Base-by-base conservation (phyloP, 2,329 filamentous ascomycete genomes). In the Trichoderma sp. region DNA sequence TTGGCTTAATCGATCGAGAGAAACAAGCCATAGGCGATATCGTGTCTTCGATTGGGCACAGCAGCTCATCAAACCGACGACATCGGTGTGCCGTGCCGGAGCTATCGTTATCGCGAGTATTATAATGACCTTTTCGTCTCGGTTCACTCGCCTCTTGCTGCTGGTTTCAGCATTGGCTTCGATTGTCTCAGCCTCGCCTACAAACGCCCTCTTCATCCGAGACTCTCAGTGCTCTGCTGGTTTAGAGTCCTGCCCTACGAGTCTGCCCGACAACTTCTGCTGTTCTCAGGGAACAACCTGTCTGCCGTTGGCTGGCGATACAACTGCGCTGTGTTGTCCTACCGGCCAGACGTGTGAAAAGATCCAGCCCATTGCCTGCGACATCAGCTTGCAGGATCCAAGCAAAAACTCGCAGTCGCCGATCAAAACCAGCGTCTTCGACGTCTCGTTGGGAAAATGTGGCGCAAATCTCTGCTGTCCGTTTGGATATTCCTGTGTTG, bases 311-410 rank as follows among this genome's bases (percentile, higher is more conserved):
- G 89, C 89, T 13, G 86, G 81, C n/a, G 81, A 83, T 55, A 90
- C 89, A 6, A 91, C 90, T 0, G 84, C 90, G 16, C 81, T 94
- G 59, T 94, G 91, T 81, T 94, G 91, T 76, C 91, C 91, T 1
- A 72, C 77, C 1, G 86, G 83, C 43, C 74, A 74, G 43, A 82
- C 83, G 73, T 94, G 91, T 80, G 73, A 79, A n/a, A 82, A 77
- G 59, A 90, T 94, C 73, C 75, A 83, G 72, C 83, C 89, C 34
- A 89, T 93, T 70, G 83, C 83, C 49, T 94, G 91, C 82, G 85
- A 91, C 71, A 75, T 90, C 67, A 77, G 76, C 7, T 81, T 85
- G 55, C 89, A 93, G 75, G 86, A 93, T 73, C 83, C 87, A 2
- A 83, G 79, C 10, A 72, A 80, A 21, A 80, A 88, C 71, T 88